phyloP scores from a whole-genome alignment of 2,329 filamentous ascomycete genomes.

The Aspergillus floridensis region DNA sequence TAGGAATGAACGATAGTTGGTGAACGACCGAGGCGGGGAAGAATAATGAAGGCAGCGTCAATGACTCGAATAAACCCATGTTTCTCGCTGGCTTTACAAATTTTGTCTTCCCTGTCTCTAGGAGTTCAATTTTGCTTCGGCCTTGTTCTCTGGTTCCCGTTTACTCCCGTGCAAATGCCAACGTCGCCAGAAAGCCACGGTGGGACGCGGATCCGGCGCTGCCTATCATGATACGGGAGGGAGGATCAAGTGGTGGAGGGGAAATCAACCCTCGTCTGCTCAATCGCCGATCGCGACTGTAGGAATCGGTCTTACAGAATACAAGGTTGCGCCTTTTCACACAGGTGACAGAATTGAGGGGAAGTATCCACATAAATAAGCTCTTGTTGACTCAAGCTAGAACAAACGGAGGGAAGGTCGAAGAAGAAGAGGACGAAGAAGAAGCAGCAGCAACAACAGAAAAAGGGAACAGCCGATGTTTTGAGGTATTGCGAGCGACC shows the following conservation, averaged over 20 bases:
- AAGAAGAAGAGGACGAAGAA: not conserved
- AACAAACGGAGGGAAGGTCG: not conserved
- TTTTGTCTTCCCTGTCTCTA: conserved; percentile 6
- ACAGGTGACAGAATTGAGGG: not conserved
- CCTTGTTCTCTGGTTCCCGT: conserved; percentile 17
- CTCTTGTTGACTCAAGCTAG: not conserved
- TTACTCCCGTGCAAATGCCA: conserved; percentile 21
- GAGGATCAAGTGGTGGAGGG: not conserved
- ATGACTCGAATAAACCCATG: conserved; percentile 1
- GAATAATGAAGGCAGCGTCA: not conserved
- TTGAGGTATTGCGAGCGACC: conserved; percentile 8
- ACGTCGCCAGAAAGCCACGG: conserved; percentile 28
- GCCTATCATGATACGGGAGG: conserved; percentile 21
- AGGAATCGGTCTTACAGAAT: not conserved
- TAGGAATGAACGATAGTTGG: not conserved
- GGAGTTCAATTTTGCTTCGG: conserved; percentile 5
- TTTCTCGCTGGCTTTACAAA: not conserved
- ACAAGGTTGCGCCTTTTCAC: not conserved
- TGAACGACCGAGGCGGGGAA: not conserved
- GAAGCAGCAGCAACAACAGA: not conserved
- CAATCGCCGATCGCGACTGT: not conserved
- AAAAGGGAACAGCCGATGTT: not conserved
- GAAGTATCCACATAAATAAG: not conserved
- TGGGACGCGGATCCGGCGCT: conserved; percentile 35
- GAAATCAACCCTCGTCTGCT: not conserved